Evolutionary conservation across 352 stramenopile genomes (phyloP).

Genomic region (Phytophthora melonis): DNA sequence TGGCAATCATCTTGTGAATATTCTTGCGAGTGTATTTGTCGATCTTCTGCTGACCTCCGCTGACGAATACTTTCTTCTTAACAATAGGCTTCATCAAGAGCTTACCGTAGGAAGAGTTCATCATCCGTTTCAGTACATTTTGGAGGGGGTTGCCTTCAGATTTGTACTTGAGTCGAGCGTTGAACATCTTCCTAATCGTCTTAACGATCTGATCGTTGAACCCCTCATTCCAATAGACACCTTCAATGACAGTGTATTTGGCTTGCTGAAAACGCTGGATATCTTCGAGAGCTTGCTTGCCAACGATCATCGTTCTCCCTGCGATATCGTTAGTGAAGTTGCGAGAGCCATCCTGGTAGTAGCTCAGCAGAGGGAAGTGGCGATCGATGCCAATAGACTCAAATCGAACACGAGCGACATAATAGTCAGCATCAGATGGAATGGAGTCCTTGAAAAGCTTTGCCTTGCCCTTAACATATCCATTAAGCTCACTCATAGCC

Average conservation of each 20-base stretch:
- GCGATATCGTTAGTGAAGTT: neutral
- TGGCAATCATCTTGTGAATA: neutral
- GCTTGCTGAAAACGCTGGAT: too few relatives aligned
- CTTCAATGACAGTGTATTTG: constrained; percentile 1
- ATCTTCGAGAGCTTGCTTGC: neutral
- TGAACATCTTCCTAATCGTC: neutral
- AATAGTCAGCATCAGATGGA: constrained; percentile 12
- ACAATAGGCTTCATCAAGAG: constrained; percentile 14
- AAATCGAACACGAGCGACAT: constrained; percentile 2
- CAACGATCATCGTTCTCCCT: neutral
- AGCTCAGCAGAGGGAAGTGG: constrained; percentile 7
- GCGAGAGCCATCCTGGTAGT: neutral
- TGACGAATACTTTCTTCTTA: constrained; percentile 14
- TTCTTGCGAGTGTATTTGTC: constrained; percentile 14
- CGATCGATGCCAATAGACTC: constrained; percentile 1
- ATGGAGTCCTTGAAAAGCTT: constrained; percentile 5
- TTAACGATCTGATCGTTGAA: constrained; percentile 10
- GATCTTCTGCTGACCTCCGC: neutral
- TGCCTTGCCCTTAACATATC: neutral
- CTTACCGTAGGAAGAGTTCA: constrained; percentile 15
- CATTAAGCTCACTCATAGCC: neutral
- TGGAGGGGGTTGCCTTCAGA: constrained; percentile 4
- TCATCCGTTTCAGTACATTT: constrained; percentile 15
- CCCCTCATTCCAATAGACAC: constrained; percentile 15
- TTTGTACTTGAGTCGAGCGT: constrained; percentile 7